Evolutionary conservation across 2,329 filamentous ascomycete genomes (phyloP).

Genomic region (Fusarium sp.): DNA sequence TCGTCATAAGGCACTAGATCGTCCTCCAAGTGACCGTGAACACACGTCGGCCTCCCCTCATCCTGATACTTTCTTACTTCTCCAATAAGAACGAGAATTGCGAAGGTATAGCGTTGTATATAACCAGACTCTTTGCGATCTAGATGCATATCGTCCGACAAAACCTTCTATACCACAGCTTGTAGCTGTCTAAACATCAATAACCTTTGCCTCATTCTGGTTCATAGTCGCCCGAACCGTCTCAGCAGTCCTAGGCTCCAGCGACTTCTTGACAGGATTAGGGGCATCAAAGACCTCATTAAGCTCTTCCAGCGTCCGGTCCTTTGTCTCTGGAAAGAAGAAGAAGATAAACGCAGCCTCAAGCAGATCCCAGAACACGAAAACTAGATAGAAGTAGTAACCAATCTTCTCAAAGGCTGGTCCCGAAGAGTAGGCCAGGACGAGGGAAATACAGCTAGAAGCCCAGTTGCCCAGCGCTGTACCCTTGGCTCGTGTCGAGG

Average conservation of each 20-base stretch:
- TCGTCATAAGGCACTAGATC: neutral
- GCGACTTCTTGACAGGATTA: conserved; percentile 29
- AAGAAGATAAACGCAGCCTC: conserved; percentile 58
- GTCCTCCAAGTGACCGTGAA: neutral
- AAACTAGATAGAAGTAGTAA: conserved; percentile 56
- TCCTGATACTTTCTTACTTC: neutral
- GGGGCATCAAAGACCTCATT: conserved; percentile 31
- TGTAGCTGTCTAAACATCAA: neutral
- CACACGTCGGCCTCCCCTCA: neutral
- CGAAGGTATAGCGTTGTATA: too few species aligned
- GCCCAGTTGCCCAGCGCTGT: conserved; percentile 53
- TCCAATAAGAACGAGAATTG: too few species aligned
- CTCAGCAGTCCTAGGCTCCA: conserved; percentile 25
- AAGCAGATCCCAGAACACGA: conserved; percentile 56
- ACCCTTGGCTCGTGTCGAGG: conserved; percentile 48
- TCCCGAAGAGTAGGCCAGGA: conserved; percentile 56
- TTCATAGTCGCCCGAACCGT: conserved; percentile 29
- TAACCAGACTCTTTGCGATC: neutral
- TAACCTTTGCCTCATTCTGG: neutral
- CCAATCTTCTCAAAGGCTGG: conserved; percentile 55
- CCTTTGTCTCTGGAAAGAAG: conserved; percentile 58
- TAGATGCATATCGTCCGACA: neutral
- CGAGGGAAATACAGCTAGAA: conserved; percentile 48
- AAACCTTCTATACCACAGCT: neutral
- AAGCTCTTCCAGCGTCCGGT: conserved; percentile 61